A percentile compares a stretch with the other conserved stretches of the same genome.
Conservation (phyloP, 768 basidiomycete species). For the Pleurotus platypus region DNA sequence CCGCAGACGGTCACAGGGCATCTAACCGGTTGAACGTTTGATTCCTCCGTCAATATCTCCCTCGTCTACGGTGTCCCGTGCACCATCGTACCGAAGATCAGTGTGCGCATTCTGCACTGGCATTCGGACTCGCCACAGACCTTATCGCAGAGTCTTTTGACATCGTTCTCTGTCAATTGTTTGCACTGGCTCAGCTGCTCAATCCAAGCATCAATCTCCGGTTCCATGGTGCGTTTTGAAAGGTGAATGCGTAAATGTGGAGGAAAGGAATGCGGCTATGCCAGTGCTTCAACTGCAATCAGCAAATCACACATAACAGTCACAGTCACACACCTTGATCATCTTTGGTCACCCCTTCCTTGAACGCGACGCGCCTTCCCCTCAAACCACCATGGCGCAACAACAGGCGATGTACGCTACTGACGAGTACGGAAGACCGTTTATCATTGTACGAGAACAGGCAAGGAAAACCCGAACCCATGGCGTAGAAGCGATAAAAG, state of each 20-base stretch:
- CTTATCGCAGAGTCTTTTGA: conserved; percentile 99
- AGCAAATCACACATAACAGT: background rate
- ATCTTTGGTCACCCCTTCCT: conserved; percentile 16
- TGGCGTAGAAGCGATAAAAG: conserved; percentile 95
- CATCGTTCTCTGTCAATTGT: conserved; percentile 90
- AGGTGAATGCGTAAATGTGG: conserved; percentile 23
- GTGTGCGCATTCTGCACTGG: conserved; percentile 12
- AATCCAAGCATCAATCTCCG: conserved; percentile 96
- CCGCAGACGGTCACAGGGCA: conserved; percentile 99
- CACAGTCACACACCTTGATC: conserved; percentile 7
- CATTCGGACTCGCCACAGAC: conserved; percentile 43
- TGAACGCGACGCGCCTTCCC: conserved; percentile 31
- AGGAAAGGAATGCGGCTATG: conserved; percentile 29
- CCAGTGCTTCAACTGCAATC: conserved; percentile 17
- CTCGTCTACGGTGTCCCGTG: conserved; percentile 61
- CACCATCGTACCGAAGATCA: conserved; percentile 11
- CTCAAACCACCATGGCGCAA: conserved; percentile 29
- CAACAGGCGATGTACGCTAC: conserved; percentile 78
- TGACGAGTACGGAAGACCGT: conserved; percentile 96
- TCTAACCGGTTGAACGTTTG: conserved; percentile 96
- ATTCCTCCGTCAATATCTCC: conserved; percentile 98
- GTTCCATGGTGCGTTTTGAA: conserved; percentile 42
- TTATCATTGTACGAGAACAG: conserved; percentile 95
- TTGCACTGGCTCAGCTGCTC: conserved; percentile 96
- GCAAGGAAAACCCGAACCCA: conserved; percentile 88